Conservation (phyloP, 176 grass and related monocot species). For the Rhynchospora pubera region DNA sequence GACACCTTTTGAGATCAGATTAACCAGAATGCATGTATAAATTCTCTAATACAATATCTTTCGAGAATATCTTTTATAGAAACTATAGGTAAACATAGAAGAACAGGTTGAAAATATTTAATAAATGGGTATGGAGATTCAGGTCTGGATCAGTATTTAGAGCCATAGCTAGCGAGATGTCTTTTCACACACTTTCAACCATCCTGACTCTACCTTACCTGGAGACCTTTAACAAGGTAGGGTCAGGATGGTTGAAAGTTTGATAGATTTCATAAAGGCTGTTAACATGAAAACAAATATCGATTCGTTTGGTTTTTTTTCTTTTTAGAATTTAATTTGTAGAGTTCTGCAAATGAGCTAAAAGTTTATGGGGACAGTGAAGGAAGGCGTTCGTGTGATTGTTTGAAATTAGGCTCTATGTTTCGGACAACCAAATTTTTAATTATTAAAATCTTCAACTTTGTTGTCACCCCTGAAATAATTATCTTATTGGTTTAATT, state of each 20-base stretch:
- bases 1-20: background rate
- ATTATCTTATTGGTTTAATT: background rate
- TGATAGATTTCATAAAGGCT: no score
- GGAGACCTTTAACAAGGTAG: no score
- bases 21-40: background rate
- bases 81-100: background rate
- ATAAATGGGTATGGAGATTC: slow-evolving; percentile 2
- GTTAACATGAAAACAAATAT: no score
- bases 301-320: background rate
- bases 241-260: no score
- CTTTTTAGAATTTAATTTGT: background rate
- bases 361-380: background rate
- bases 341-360: background rate
- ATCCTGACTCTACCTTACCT: no score
- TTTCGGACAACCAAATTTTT: background rate
- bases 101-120: background rate
- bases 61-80: background rate
- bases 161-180: no score
- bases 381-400: background rate
- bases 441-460: background rate
- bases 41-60: background rate
- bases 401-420: background rate
- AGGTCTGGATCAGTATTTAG: background rate
- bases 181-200: no score
- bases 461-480: background rate